These are phyloP conservation scores for Citrus maxima DNA, from an alignment of 345 rosid species.

Conservation along the genomic window DNA sequence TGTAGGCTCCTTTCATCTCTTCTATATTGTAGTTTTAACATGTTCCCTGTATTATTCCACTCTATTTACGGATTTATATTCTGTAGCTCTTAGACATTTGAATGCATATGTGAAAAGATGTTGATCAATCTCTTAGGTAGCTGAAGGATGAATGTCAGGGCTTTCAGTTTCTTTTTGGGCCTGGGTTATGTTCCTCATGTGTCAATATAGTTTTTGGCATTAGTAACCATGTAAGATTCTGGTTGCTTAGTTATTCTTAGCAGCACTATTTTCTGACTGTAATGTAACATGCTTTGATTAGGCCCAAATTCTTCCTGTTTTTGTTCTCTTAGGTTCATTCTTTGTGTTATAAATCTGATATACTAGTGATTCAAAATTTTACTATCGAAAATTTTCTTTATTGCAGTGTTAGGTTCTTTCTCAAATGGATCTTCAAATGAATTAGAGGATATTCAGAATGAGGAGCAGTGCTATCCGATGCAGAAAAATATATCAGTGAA, in stretches of 20 bases:
- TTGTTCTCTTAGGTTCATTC: background rate
- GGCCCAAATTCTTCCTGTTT: background rate
- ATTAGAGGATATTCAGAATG: constrained; percentile 50
- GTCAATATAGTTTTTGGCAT: background rate
- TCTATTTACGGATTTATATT: background rate
- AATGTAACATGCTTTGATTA: background rate
- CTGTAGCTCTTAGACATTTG: background rate
- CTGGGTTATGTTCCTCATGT: background rate
- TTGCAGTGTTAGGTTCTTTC: constrained; percentile 38
- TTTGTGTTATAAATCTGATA: background rate
- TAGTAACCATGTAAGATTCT: background rate
- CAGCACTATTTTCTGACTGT: background rate
- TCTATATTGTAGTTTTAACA: background rate
- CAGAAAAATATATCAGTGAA: constrained; percentile 62
- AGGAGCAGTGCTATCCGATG: constrained; percentile 77
- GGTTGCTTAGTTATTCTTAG: background rate
- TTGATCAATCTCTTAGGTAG: background rate
- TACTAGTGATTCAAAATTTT: background rate
- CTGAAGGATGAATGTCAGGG: background rate
- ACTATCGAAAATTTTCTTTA: constrained; percentile 5
- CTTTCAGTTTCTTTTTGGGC: background rate
- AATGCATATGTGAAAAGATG: background rate
- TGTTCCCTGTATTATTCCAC: background rate
- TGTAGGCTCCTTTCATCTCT: background rate
- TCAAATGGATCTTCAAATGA: constrained; percentile 55